These are phyloP conservation scores for Mortierella antarctica DNA, from an alignment of 192 early-diverging fungal genomes.

Conservation along the genomic window DNA sequence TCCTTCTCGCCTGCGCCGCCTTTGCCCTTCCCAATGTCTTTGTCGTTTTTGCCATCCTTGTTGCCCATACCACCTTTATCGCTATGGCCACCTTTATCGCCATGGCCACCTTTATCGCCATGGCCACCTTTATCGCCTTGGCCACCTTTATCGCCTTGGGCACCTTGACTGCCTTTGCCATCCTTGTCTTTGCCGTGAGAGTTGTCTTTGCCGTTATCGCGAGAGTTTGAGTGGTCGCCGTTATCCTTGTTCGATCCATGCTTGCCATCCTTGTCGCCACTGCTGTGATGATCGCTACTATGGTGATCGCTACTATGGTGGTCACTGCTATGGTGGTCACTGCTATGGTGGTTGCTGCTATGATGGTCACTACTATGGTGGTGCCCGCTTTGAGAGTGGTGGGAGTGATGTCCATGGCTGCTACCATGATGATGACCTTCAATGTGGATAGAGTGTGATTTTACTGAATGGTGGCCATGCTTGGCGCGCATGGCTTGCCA, in stretches of 20 bases:
- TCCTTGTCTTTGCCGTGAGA: background rate
- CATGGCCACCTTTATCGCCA: background rate
- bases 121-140: background rate
- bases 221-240: background rate
- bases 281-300: background rate
- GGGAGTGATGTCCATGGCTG: no score
- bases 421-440: no score
- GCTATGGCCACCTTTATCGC: background rate
- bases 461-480: no score
- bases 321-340: background rate
- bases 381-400: no score
- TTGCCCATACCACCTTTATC: background rate
- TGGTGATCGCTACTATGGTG: background rate
- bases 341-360: background rate
- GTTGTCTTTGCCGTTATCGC: background rate
- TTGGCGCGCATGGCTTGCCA: constrained; percentile 8
- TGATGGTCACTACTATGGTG: no score
- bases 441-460: no score
- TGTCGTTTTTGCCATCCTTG: constrained; percentile 4
- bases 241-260: background rate
- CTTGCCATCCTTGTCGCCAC: background rate
- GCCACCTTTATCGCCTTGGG: background rate
- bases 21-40: constrained; percentile 1
- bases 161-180: background rate
- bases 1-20: background rate